These are phyloP conservation scores for Fusarium ramigenum DNA, from an alignment of 2,329 filamentous ascomycete species.

Conservation along the genomic window DNA sequence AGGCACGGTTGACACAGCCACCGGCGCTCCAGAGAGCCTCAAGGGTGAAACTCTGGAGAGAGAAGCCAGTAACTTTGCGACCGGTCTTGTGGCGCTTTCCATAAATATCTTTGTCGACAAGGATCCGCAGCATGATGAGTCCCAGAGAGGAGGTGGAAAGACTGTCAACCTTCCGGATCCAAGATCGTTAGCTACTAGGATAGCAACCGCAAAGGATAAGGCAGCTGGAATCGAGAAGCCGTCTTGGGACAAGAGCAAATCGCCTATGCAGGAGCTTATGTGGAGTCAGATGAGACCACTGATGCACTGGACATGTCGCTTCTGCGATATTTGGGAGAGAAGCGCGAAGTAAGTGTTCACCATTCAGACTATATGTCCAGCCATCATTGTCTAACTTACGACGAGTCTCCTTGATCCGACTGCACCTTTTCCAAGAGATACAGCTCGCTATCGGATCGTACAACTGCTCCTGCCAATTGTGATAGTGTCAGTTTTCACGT, in stretches of 20 bases:
- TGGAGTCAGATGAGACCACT: constrained; percentile 77
- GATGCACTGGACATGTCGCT: constrained; percentile 63
- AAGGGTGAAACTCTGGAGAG: constrained; percentile 82
- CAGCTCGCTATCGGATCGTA: constrained; percentile 53
- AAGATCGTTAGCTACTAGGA: constrained; percentile 54
- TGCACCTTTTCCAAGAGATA: constrained; percentile 66
- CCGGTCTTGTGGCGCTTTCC: constrained; percentile 64
- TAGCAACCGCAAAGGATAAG: constrained; percentile 48
- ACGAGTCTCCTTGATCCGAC: constrained; percentile 63
- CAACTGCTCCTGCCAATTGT: background rate
- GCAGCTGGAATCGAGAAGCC: constrained; percentile 53
- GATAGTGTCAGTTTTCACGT: background rate
- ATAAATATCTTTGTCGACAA: constrained; percentile 78
- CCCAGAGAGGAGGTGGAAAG: constrained; percentile 56
- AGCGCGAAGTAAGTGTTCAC: constrained; percentile 46
- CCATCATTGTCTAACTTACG: background rate
- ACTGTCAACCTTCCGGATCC: background rate
- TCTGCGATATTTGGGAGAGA: constrained; percentile 55
- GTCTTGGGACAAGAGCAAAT: constrained; percentile 76
- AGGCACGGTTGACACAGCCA: constrained; percentile 76
- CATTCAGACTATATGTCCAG: background rate
- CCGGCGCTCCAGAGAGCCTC: constrained; percentile 80
- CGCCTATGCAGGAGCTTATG: constrained; percentile 77
- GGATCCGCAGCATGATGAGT: constrained; percentile 66
- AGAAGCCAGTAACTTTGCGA: constrained; percentile 81